Evolutionary conservation across 139 green algal species (phyloP), one percentile per base, ranked within the genome.

Genomic region (Chlamydomonas eustigma): DNA sequence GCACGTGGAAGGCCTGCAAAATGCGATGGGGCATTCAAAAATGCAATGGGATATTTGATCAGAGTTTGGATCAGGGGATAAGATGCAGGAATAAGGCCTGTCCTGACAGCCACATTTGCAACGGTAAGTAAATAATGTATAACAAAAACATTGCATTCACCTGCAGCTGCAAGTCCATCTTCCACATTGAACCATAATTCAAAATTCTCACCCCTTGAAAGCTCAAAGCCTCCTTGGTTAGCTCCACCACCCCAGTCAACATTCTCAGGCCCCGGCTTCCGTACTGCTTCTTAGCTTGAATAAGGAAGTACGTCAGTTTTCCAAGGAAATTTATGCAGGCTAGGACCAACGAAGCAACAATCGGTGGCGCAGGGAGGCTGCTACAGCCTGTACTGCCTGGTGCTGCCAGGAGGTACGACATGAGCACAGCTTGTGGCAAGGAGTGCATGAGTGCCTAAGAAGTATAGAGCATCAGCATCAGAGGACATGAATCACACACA

Each of bases 371-470:
- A 35, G 52, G 52, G 4, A 28, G n/a, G 22, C 34, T 4, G 18
- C 52, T 37, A 6, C 52, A 25, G 22, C 44, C 44, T 12, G 12
- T 58, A 28, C 12, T 31, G 22, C 4, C n/a, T 28, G 6, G 6
- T 28, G 22, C 12, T 25, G 52, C 52, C 52, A 68, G 22, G 6
- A 68, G 8, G 52, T 68, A 68, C n/a, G 18, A 8, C 6, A 68
- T 68, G 12, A 68, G 18, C n/a, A 68, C 4, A 28, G 52, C 52
- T 28, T 68, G 52, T 4, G 52, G 52, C 52, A 68, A 28, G 12
- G 52, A 68, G n/a, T 68, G 52, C 4, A 68, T 25, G n/a, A 68
- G 52, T 8, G 52, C 52, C 52, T 58, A n/a, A n/a, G n/a, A n/a
- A n/a, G 44, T 58, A 22, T 22, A 58, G 44, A 22, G 44, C 44